These are phyloP conservation scores for Calonectria fujianensis DNA, from an alignment of 2,329 filamentous ascomycete species.

Conservation along the genomic window DNA sequence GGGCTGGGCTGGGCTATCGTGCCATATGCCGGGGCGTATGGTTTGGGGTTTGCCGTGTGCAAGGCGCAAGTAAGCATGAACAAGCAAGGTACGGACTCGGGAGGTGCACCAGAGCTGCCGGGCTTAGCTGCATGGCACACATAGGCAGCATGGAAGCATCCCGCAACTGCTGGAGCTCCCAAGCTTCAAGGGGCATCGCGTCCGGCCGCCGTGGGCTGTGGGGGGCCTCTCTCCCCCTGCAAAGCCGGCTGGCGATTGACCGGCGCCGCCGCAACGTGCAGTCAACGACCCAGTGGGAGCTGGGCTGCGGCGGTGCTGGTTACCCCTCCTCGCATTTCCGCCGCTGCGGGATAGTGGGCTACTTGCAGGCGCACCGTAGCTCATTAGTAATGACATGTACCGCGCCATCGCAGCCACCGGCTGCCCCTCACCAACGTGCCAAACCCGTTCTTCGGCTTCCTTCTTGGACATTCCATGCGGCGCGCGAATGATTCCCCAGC, in stretches of 20 bases:
- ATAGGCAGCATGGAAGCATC: constrained; percentile 28
- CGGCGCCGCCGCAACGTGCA: constrained; percentile 25
- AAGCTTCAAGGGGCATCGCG: constrained; percentile 9
- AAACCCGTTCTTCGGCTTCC: constrained; percentile 57
- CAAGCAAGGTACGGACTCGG: constrained; percentile 23
- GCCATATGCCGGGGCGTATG: neutral
- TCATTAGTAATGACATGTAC: constrained; percentile 24
- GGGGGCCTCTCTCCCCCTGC: constrained; percentile 19
- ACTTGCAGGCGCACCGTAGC: neutral
- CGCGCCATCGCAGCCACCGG: constrained; percentile 15
- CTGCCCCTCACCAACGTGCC: constrained; percentile 34
- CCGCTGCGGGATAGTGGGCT: constrained; percentile 35
- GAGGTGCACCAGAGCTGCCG: constrained; percentile 47
- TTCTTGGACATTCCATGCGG: constrained; percentile 65
- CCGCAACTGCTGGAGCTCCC: constrained; percentile 29
- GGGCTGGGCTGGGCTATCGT: neutral
- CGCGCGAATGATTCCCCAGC: constrained; percentile 44
- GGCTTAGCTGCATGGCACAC: constrained; percentile 19
- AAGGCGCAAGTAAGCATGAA: neutral
- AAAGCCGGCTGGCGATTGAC: constrained; percentile 21
- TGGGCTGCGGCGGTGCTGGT: constrained; percentile 1
- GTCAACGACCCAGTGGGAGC: constrained; percentile 25
- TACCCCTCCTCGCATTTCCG: constrained; percentile 27
- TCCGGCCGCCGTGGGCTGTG: neutral
- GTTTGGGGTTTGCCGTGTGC: neutral